phyloP scores from a whole-genome alignment of 768 basidiomycete genomes.

The Fistulinella prunicolor region DNA sequence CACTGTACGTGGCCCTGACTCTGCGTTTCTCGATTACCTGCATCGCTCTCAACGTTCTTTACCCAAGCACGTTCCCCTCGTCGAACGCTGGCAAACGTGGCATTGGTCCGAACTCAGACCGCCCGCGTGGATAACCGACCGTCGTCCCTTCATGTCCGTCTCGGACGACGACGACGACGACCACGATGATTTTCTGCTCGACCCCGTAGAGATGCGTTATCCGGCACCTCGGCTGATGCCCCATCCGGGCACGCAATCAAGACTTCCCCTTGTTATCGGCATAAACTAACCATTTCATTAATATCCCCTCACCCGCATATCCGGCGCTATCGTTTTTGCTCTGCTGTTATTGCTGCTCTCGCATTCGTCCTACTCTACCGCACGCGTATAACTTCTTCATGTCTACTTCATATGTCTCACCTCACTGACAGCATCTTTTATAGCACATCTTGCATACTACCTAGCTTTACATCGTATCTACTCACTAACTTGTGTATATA shows the following conservation, averaged over 20 bases:
- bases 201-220: conserved; percentile 14
- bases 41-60: conserved; percentile 23
- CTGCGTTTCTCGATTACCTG: conserved; percentile 22
- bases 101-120: conserved; percentile 33
- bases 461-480: conserved; percentile 24
- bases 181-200: conserved; percentile 15
- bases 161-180: conserved; percentile 27
- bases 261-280: conserved; percentile 15
- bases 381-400: conserved; percentile 17
- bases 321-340: conserved; percentile 17
- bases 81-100: conserved; percentile 34
- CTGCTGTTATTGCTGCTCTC: conserved; percentile 12
- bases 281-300: conserved; percentile 12
- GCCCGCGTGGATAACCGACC: conserved; percentile 25
- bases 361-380: conserved; percentile 26
- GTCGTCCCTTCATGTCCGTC: neutral
- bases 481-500: conserved; percentile 26
- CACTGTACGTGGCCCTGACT: conserved; percentile 26
- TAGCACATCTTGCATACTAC: conserved; percentile 20
- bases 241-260: conserved; percentile 7
- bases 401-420: conserved; percentile 3
- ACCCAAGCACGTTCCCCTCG: conserved; percentile 22
- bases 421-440: conserved; percentile 24
- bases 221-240: conserved; percentile 13
- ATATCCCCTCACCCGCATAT: conserved; percentile 3